A percentile compares a stretch with the other conserved stretches of the same genome.
Conservation (phyloP, 163 green algal species). For the Prototheca cutis region DNA sequence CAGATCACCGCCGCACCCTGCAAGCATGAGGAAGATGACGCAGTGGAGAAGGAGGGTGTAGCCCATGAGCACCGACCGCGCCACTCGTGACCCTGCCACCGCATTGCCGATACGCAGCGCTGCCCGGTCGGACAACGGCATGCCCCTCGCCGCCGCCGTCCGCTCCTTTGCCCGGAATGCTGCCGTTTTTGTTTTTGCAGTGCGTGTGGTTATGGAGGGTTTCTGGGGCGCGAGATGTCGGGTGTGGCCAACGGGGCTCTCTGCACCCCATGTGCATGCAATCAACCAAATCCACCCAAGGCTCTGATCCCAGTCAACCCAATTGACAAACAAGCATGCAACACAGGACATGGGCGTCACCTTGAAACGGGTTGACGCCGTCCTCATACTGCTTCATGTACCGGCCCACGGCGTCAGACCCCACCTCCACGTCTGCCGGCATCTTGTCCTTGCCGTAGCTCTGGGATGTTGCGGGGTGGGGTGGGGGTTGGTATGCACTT, state of each 20-base stretch:
- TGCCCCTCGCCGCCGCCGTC: conserved; percentile 11
- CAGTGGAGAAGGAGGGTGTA: conserved; percentile 73
- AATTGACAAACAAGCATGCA: no score
- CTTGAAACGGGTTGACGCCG: conserved; percentile 67
- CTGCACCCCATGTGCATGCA: no score
- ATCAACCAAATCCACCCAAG: no score
- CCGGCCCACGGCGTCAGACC: conserved; percentile 48
- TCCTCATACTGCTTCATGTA: conserved; percentile 73
- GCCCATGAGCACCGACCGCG: conserved; percentile 59
- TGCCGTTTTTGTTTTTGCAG: background rate
- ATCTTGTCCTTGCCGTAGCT: background rate
- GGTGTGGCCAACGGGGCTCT: no score
- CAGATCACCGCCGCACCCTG: background rate
- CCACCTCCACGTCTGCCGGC: background rate
- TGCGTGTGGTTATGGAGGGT: background rate
- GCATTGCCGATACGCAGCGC: conserved; percentile 5
- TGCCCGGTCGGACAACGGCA: conserved; percentile 24
- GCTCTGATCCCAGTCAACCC: no score
- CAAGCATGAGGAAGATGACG: conserved; percentile 51
- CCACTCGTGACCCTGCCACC: conserved; percentile 27
- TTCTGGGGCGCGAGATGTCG: no score
- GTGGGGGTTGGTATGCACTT: background rate
- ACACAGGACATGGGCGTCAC: no score
- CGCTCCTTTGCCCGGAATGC: background rate
- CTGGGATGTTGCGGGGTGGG: background rate